Conservation (phyloP, 306 rosid species). For the Prunus fruticosa region DNA sequence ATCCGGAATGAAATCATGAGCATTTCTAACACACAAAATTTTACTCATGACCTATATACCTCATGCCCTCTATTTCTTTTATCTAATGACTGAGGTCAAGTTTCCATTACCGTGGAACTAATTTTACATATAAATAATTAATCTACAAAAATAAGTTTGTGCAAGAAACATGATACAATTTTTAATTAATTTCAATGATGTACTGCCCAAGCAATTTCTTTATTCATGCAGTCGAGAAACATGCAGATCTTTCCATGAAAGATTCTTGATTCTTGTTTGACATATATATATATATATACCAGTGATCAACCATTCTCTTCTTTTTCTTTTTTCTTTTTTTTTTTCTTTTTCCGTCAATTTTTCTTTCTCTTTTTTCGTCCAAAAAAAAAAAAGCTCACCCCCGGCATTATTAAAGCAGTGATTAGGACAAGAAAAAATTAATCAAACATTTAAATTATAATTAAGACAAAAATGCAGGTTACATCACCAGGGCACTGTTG, state of each 20-base stretch:
- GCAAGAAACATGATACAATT: no score
- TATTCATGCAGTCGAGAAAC: background rate
- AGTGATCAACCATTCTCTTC: background rate
- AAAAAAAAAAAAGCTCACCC: no score
- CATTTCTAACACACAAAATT: no score
- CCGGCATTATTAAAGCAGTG: background rate
- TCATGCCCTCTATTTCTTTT: no score
- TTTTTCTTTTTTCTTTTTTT: background rate
- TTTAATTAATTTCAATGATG: background rate
- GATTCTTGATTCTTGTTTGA: slow-evolving; percentile 11
- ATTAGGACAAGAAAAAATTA: background rate
- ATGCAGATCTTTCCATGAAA: background rate
- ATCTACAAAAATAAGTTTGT: no score
- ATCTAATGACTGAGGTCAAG: no score
- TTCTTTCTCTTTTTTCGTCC: no score
- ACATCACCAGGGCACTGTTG: background rate
- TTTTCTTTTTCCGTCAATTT: background rate
- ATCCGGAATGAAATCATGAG: no score
- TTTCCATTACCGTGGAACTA: no score
- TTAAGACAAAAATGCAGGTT: background rate
- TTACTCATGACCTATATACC: no score
- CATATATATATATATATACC: no score
- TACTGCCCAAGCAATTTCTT: background rate
- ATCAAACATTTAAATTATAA: background rate
- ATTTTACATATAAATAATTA: no score